A percentile compares a stretch with the other conserved stretches of the same genome.
Conservation (phyloP, 2,329 filamentous ascomycete genomes). For the Tolypocladium ophioglossoides region DNA sequence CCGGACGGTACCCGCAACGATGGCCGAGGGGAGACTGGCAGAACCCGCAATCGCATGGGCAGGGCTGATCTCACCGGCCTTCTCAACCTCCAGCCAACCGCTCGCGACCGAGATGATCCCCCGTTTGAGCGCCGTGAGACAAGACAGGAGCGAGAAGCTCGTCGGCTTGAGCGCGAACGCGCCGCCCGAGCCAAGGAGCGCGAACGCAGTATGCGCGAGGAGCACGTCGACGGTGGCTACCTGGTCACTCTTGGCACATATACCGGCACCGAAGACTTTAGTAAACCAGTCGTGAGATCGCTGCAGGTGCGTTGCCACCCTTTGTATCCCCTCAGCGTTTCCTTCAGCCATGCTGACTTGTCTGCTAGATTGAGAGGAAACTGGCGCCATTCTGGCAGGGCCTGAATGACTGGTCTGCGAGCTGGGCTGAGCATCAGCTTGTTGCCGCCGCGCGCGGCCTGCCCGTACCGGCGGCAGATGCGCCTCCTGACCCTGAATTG, state of each 20-base stretch:
- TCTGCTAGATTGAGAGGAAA: conserved; percentile 70
- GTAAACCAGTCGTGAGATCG: conserved; percentile 77
- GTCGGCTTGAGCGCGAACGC: conserved; percentile 74
- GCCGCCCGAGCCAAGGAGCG: conserved; percentile 68
- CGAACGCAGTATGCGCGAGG: conserved; percentile 81
- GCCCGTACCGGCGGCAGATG: conserved; percentile 73
- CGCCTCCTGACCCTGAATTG: conserved; percentile 62
- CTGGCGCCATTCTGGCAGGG: conserved; percentile 95
- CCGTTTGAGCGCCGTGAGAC: conserved; percentile 67
- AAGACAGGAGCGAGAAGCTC: conserved; percentile 80
- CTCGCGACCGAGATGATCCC: conserved; percentile 26
- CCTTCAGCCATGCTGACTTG: conserved; percentile 7
- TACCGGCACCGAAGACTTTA: conserved; percentile 86
- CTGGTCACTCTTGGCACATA: conserved; percentile 92
- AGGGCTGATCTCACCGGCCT: conserved; percentile 36
- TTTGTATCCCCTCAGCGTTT: background rate
- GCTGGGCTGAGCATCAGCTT: conserved; percentile 93
- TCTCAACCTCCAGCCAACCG: conserved; percentile 30
- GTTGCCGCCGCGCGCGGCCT: conserved; percentile 79
- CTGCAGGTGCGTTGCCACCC: conserved; percentile 56
- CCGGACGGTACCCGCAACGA: conserved; percentile 10
- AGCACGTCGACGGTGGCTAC: conserved; percentile 89
- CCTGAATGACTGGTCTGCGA: conserved; percentile 75
- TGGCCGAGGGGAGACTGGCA: conserved; percentile 11
- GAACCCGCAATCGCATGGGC: conserved; percentile 19